Base-by-base conservation (phyloP, 345 rosid genomes). In the Citrus unshiu region DNA sequence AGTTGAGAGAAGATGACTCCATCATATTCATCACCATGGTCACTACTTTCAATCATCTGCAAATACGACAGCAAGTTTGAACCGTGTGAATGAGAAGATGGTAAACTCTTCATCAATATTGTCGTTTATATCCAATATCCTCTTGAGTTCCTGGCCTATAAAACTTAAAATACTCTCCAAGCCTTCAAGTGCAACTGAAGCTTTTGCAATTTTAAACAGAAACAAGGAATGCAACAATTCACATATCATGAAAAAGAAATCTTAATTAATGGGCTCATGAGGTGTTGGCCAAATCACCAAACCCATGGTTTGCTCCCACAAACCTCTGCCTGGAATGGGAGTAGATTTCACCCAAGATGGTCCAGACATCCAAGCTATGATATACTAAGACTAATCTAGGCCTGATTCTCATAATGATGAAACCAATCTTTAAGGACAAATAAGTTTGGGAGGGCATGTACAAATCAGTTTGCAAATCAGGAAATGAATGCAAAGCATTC, bases 41-140 rank as follows among this genome's bases (percentile, higher is more conserved):
- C 95, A 84, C 98, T 93, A 83, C 98, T 97, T 86, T 97, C 99
- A 79, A 97, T 92, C 98, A 94, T 97, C 99, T 97, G 93, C 90
- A 87, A 86, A 81, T 68, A 73, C 64, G 76, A 43, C 57, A 64
- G 19, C 51, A 75, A 65, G 43, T 77, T 74, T 78, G 66, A 60
- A 70, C 70, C 19, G 54, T 65, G 49, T 63, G 22, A 39, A 57
- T 35, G 60, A 61, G 51, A 74, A 70, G 19, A 43, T 63, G 43
- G 35, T 21, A 66, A 32, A 10, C 64, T 30, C 25, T 30, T 75
- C 68, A 30, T 40, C 21, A 30, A 63, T 43, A 29, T 13, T 29
- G 25, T 43, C 22, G n/a, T 21, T 22, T 43, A 13, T 60, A 64
- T 34, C 40, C 27, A 9, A 46, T 3, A 75, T 64, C 63, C 14